phyloP scores from a whole-genome alignment of 768 basidiomycete genomes.

The Lentinula lateritia region DNA sequence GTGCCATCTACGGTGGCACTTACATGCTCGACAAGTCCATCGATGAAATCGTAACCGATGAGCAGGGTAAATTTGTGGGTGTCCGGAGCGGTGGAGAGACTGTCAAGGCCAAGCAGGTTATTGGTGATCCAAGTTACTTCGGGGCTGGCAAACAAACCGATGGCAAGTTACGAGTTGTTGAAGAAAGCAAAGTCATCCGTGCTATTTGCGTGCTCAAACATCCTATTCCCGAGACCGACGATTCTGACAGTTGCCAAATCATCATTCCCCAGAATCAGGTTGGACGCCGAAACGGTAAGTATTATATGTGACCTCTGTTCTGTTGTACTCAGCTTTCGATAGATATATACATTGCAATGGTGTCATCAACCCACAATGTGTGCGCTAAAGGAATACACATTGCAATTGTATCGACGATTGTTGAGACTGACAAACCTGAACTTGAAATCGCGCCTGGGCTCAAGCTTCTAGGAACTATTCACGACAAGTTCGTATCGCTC shows the following conservation, averaged over 20 bases:
- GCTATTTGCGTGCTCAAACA: constrained; percentile 98
- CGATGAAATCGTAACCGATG: constrained; percentile 83
- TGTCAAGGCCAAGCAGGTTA: constrained; percentile 95
- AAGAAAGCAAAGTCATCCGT: constrained; percentile 90
- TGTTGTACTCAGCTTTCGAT: constrained; percentile 5
- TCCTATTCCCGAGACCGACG: constrained; percentile 95
- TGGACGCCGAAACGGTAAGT: constrained; percentile 80
- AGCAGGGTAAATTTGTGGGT: constrained; percentile 85
- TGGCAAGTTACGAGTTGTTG: constrained; percentile 83
- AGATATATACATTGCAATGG: constrained; percentile 99
- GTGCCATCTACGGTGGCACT: constrained; percentile 97
- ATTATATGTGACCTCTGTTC: not conserved
- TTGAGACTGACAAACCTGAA: constrained; percentile 91
- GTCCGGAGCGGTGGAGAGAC: constrained; percentile 87
- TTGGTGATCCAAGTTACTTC: constrained; percentile 98
- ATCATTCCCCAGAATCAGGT: constrained; percentile 99
- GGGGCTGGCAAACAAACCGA: constrained; percentile 61
- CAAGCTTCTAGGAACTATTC: constrained; percentile 83
- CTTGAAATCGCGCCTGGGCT: constrained; percentile 90
- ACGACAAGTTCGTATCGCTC: constrained; percentile 71
- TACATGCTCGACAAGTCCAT: constrained; percentile 99
- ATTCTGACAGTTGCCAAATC: constrained; percentile 92
- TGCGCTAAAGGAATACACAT: constrained; percentile 93
- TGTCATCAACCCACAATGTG: constrained; percentile 96
- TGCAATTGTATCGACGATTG: constrained; percentile 97